Conservation (phyloP, 73 alveolate genomes). For the Paramecium octaurelia region DNA sequence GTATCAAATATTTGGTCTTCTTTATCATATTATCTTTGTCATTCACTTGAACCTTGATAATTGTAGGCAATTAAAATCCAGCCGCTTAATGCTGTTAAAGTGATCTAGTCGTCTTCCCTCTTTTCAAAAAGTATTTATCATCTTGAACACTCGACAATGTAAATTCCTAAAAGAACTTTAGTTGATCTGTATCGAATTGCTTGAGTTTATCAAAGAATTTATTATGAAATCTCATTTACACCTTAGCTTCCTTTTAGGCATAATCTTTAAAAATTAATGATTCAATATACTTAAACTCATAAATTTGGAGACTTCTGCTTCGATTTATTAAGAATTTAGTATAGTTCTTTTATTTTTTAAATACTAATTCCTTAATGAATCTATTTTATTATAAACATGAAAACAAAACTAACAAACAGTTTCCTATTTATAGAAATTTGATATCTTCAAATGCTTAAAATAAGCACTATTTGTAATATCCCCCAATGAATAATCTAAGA, state of each 20-base stretch:
- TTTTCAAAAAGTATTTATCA: slow-evolving; percentile 10
- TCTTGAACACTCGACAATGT: neutral
- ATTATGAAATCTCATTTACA: neutral
- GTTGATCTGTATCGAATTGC: slow-evolving; percentile 25
- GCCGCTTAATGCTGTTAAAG: neutral
- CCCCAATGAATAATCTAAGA: slow-evolving; percentile 47
- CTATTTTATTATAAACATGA: slow-evolving; percentile 41
- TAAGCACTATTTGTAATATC: slow-evolving; percentile 24
- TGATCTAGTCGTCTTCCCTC: neutral
- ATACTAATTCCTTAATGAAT: slow-evolving; percentile 27
- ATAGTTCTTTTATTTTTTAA: neutral
- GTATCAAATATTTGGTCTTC: slow-evolving; percentile 37
- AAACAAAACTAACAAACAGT: slow-evolving; percentile 53
- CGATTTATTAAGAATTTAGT: neutral
- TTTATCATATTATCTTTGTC: slow-evolving; percentile 41
- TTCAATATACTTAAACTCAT: neutral
- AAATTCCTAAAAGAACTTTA: slow-evolving; percentile 36
- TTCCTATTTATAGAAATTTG: slow-evolving; percentile 32
- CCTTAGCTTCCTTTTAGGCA: neutral
- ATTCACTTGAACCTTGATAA: slow-evolving; percentile 26
- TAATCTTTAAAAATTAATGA: neutral
- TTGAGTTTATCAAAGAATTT: slow-evolving; percentile 15
- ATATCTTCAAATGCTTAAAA: slow-evolving; percentile 47
- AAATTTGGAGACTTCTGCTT: neutral
- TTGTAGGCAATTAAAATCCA: slow-evolving; percentile 31